Conservation (phyloP, 768 basidiomycete genomes). For the Mycena latifolia region DNA sequence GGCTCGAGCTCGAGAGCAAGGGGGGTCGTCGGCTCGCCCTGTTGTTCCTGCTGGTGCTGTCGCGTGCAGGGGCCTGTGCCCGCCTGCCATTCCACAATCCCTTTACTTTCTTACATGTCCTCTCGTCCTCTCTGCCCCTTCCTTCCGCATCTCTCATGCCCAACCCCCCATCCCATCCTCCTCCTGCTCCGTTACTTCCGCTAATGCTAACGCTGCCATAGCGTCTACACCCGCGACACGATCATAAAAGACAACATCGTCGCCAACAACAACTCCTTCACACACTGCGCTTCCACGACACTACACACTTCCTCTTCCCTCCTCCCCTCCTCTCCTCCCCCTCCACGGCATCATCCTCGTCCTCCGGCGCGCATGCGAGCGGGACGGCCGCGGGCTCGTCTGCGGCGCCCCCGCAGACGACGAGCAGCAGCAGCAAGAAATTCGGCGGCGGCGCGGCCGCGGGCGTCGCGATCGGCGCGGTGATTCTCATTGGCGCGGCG, state of each 20-base stretch:
- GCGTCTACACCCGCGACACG: conserved; percentile 34
- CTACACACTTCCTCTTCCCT: neutral
- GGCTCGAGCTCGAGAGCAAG: too few relatives aligned
- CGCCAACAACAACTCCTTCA: conserved; percentile 36
- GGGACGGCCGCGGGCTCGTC: conserved; percentile 33
- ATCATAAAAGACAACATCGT: conserved; percentile 33
- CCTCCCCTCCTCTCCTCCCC: neutral
- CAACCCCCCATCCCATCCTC: neutral
- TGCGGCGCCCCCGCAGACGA: neutral
- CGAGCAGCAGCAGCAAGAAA: neutral
- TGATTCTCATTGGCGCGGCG: neutral
- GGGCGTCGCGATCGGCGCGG: conserved; percentile 35
- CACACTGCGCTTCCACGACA: conserved; percentile 36
- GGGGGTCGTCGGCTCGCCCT: too few relatives aligned
- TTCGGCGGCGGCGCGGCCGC: conserved; percentile 28
- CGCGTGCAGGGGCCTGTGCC: too few relatives aligned
- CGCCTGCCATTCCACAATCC: too few relatives aligned
- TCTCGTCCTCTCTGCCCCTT: neutral
- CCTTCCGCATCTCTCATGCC: neutral
- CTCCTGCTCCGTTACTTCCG: too few relatives aligned
- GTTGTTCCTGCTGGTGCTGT: too few relatives aligned
- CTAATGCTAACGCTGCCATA: neutral
- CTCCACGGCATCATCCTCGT: conserved; percentile 54
- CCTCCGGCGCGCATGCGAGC: conserved; percentile 40
- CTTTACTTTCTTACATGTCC: too few relatives aligned